Conservation (phyloP, 192 early-diverging fungal species). For the Backusella morwellensis region DNA sequence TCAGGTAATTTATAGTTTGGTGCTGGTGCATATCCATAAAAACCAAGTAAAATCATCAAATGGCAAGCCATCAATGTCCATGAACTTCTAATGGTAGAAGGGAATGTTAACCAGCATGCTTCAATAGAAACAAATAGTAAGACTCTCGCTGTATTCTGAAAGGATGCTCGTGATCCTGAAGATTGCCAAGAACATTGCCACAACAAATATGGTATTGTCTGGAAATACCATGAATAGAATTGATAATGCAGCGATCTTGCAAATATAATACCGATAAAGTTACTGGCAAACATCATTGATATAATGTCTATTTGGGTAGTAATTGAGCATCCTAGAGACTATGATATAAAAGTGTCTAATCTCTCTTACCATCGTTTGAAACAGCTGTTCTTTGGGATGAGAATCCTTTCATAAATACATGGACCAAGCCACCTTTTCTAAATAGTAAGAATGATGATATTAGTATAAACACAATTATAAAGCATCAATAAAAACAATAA, state of each 20-base stretch:
- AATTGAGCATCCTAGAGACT: not conserved
- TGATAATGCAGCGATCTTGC: conserved; percentile 93
- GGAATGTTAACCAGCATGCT: conserved; percentile 37
- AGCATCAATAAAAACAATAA: not conserved
- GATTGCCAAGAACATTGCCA: conserved; percentile 47
- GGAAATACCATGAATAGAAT: conserved; percentile 96
- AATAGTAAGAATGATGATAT: not conserved
- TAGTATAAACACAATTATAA: not conserved
- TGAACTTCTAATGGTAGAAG: conserved; percentile 31
- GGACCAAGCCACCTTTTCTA: conserved; percentile 29
- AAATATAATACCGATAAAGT: conserved; percentile 89
- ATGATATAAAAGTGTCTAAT: not conserved
- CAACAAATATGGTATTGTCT: conserved; percentile 80
- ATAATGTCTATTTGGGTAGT: conserved; percentile 53
- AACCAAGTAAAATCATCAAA: conserved; percentile 20
- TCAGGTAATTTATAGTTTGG: conserved; percentile 2
- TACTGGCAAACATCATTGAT: conserved; percentile 74
- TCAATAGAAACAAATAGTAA: conserved; percentile 36
- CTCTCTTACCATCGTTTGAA: conserved; percentile 35
- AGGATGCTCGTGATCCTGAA: not conserved
- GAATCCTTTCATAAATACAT: conserved; percentile 32
- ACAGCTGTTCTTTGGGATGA: not conserved
- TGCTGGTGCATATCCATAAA: conserved; percentile 5
- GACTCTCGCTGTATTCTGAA: conserved; percentile 3
- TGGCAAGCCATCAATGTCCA: conserved; percentile 32